Percentiles rank a stretch among this genome's conserved stretches.
Evolutionary conservation across 371 early-diverging fungal species (phyloP).

Genomic region (Fennellomyces sp.): DNA sequence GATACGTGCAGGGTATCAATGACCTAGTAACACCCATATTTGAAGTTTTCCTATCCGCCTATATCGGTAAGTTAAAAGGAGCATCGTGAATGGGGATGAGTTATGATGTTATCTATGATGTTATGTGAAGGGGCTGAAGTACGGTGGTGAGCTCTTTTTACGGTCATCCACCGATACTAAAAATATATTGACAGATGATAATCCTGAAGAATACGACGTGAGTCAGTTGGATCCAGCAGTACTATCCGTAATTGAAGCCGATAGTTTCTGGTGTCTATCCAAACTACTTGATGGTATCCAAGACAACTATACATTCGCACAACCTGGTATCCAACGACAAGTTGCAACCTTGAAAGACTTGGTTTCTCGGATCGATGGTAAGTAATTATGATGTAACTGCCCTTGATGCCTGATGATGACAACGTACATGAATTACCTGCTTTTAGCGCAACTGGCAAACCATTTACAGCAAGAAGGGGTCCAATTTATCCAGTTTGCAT

Average conservation of each 20-base stretch:
- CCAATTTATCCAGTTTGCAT: conserved; percentile 98
- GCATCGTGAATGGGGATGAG: neutral
- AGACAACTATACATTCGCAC: conserved; percentile 96
- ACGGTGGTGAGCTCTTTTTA: neutral
- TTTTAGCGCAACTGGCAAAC: conserved; percentile 68
- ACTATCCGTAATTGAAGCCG: conserved; percentile 86
- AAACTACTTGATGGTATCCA: conserved; percentile 97
- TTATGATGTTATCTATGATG: no score
- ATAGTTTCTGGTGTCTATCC: conserved; percentile 95
- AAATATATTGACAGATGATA: conserved; percentile 44
- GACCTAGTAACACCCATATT: conserved; percentile 97
- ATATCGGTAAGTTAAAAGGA: conserved; percentile 45
- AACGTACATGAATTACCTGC: neutral
- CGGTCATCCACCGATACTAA: no score
- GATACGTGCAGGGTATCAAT: conserved; percentile 99
- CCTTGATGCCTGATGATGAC: neutral
- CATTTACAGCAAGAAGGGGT: conserved; percentile 89
- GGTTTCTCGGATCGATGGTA: conserved; percentile 89
- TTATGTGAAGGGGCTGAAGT: no score
- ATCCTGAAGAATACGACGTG: conserved; percentile 73
- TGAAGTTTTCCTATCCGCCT: conserved; percentile 83
- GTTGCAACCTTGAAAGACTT: conserved; percentile 86
- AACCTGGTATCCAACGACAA: conserved; percentile 96
- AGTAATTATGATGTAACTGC: neutral
- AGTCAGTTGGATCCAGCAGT: conserved; percentile 57